A percentile compares a stretch with the other conserved stretches of the same genome.
Evolutionary conservation across 257 asterid genomes (phyloP).

Genomic region (Fraxinus cuspidata): DNA sequence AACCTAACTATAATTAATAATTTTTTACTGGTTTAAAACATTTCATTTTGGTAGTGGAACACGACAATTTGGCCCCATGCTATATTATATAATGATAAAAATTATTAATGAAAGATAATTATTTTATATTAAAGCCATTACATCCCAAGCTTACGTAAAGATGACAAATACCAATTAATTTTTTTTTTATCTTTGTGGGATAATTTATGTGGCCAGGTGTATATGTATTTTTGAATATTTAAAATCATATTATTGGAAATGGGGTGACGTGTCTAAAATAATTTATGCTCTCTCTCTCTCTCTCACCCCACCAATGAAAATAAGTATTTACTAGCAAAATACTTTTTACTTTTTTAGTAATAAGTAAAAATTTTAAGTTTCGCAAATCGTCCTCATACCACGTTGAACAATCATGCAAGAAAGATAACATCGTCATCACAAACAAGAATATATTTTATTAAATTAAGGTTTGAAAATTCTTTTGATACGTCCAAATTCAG

Average conservation of each 20-base stretch:
- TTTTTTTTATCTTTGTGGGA: background rate
- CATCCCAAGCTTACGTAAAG: conserved; percentile 53
- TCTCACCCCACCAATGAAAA: too few species aligned
- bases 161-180: conserved; percentile 29
- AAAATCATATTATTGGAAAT: background rate
- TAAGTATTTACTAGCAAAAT: background rate
- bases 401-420: too few species aligned
- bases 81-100: conserved; percentile 23
- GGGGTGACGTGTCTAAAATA: background rate
- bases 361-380: too few species aligned
- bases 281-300: too few species aligned
- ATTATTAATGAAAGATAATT: conserved; percentile 30
- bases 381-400: background rate
- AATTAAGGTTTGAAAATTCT: background rate
- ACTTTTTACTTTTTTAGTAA: too few species aligned
- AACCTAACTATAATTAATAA: conserved; percentile 26
- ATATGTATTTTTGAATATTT: background rate
- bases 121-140: conserved; percentile 38
- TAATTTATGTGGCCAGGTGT: conserved; percentile 23
- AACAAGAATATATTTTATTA: too few species aligned
- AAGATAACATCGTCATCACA: background rate
- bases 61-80: conserved; percentile 51
- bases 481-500: background rate
- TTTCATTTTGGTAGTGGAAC: conserved; percentile 48
- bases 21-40: conserved; percentile 13